Evolutionary conservation across 2,329 filamentous ascomycete species (phyloP), one percentile per base, ranked within the genome.

Genomic region (Hypoxylon sp.): DNA sequence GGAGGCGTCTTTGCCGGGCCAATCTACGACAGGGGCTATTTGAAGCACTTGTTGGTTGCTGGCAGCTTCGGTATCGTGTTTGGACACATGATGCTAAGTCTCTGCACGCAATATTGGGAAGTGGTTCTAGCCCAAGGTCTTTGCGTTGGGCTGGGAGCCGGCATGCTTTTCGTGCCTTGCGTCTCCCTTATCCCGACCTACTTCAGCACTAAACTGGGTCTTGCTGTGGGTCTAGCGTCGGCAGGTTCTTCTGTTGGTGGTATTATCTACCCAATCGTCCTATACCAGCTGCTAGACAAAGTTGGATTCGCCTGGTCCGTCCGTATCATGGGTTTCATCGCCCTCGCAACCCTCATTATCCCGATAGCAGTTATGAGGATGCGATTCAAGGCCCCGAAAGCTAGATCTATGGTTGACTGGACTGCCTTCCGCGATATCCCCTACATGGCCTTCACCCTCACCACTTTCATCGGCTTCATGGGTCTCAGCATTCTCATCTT

Each of bases 401-500:
- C 74, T 1, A 80, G 81, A 1, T 79, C 79, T 1, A 32, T 83
- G 0, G 68, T 84, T 2, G 83, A 85, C 55, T 77, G 72, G 72
- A 73, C 71, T 1, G 80, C 82, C 0, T 82, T 85, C 63, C 76
- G 65, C 23, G 82, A 84, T 36, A 43, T 69, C 3, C 74, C 81
- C 6, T 84, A 82, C 58, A 69, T 79, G 13, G 50, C 75, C 51
- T 75, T 75, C 65, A 75, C 79, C 13, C 72, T 77, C 14, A 63
- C 61, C 2, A 67, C 65, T 4, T 59, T 73, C 25, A 36, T 74
- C 23, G 81, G 81, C n/a, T 82, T 82, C 73, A 80, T 77, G 69
- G 78, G 79, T 1, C 71, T 84, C 0, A 84, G 83, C 57, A 81
- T 83, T 52, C 79, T 80, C 0, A 82, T 82, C 67, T 84, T 81